phyloP scores from a whole-genome alignment of 345 rosid species.

The Salix koriyanagi region DNA sequence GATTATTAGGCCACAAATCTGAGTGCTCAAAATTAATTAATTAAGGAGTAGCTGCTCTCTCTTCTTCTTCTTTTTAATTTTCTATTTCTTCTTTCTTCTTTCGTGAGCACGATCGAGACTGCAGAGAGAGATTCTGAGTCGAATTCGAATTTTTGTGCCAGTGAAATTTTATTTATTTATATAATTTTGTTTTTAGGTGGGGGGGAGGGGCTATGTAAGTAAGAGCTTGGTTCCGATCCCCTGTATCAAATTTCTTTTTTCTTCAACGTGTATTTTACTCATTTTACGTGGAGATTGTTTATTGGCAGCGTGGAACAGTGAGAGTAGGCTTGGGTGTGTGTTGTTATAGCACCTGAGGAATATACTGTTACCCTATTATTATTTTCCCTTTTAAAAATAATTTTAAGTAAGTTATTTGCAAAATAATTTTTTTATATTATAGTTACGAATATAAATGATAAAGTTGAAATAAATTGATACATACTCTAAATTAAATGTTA shows the following conservation, averaged over 20 bases:
- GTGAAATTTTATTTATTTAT: neutral
- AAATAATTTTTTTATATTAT: too few relatives aligned
- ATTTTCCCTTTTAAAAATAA: too few relatives aligned
- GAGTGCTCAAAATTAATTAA: neutral
- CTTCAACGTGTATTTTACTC: too few relatives aligned
- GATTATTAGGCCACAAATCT: neutral
- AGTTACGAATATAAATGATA: too few relatives aligned
- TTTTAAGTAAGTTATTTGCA: too few relatives aligned
- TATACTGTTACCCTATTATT: neutral
- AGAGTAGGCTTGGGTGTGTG: neutral
- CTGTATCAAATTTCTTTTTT: neutral
- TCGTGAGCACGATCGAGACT: neutral
- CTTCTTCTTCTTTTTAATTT: too few relatives aligned
- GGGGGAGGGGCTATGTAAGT: neutral
- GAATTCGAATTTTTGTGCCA: neutral
- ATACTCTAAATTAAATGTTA: too few relatives aligned
- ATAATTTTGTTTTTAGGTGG: too few relatives aligned
- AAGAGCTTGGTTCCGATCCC: neutral
- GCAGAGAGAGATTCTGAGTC: neutral
- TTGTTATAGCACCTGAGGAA: neutral
- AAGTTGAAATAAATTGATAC: too few relatives aligned
- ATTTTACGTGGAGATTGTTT: neutral
- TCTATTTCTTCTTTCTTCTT: neutral
- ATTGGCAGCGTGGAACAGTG: neutral
- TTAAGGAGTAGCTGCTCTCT: neutral